A percentile compares a stretch with the other conserved stretches of the same genome.
phyloP scores from a whole-genome alignment of 192 early-diverging fungal species.

The Coemansia sp. region DNA sequence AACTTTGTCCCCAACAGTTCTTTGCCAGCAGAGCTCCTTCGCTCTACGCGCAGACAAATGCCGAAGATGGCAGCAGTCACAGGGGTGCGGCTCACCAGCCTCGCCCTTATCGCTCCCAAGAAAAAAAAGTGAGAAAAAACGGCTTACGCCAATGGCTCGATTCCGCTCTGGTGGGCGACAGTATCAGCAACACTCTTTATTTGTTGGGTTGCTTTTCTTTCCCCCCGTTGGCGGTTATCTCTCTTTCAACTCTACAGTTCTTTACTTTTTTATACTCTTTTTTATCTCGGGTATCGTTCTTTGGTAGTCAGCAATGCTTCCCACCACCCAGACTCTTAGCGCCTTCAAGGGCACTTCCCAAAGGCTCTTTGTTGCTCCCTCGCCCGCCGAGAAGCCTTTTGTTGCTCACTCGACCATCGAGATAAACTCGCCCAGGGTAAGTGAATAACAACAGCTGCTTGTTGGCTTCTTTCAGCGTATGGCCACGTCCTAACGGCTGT shows the following conservation, averaged over 20 bases:
- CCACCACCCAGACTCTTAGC: constrained; percentile 45
- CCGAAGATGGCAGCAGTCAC: neutral
- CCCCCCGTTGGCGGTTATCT: neutral
- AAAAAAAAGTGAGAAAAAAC: neutral
- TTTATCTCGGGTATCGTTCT: constrained; percentile 10
- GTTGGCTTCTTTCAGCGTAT: too few relatives aligned
- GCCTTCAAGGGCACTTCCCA: constrained; percentile 47
- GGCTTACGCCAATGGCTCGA: neutral
- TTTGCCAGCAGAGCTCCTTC: too few relatives aligned
- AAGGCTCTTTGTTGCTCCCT: constrained; percentile 54
- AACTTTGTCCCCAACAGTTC: too few relatives aligned
- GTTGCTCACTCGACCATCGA: constrained; percentile 53
- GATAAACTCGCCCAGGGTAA: constrained; percentile 55
- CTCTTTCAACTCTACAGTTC: constrained; percentile 2
- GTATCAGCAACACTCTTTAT: neutral
- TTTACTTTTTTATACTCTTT: constrained; percentile 9
- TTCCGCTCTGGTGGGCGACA: neutral
- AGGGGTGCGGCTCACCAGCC: neutral
- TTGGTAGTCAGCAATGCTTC: constrained; percentile 25
- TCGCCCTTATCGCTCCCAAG: too few relatives aligned
- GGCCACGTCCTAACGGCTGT: too few relatives aligned
- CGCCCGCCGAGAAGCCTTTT: constrained; percentile 49
- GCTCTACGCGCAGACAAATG: too few relatives aligned
- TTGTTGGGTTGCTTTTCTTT: neutral
- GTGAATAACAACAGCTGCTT: neutral